Evolutionary conservation across 108 stramenopile species (phyloP), one percentile per base, ranked within the genome.

Genomic region (Cyclotella kingstonii): DNA sequence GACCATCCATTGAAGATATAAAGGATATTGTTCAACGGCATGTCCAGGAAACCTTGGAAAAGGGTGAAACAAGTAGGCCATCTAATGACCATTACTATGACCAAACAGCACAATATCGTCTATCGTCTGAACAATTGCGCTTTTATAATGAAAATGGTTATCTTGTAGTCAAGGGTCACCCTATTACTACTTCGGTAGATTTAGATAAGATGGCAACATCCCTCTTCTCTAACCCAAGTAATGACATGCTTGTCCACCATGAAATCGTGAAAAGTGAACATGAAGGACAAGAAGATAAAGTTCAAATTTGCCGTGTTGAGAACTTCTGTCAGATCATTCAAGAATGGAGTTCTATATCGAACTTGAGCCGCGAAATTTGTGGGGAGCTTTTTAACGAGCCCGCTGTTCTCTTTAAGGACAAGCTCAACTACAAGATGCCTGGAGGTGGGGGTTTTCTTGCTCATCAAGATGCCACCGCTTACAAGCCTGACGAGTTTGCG

Each of bases 291-390:
- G 47, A 48, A 4, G 23, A 27, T 4, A 21, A 27, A 48, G 47
- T 48, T 6, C 47, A 48, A 48, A 48, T 48, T 25, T 48, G 47
- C 27, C 47, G 47, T 12, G 47, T 48, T 12, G 47, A 48, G 47
- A 48, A 48, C 14, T 48, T 48, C 27, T 48, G 47, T 12, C 5
- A 3, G 2, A 48, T 23, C 47, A 25, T 48, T 25, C 10, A 21
- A 23, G 47, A 48, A 12, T 48, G 47, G 47, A 48, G 14, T 3
- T 23, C 5, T 2, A 48, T 48, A 9, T 25, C 22, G 22, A 48
- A 25, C 47, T 25, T 48, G 22, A 27, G 26, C 5, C 19, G 27
- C 7, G 22, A 48, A 23, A 48, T 48, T 5, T 48, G 47, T 25
- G 47, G 47, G 7, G 47, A 48, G 14, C 23, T 48, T 21, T 48